Conservation (phyloP, 148 eudicot genomes). For the Rhododendron williamsianum region DNA sequence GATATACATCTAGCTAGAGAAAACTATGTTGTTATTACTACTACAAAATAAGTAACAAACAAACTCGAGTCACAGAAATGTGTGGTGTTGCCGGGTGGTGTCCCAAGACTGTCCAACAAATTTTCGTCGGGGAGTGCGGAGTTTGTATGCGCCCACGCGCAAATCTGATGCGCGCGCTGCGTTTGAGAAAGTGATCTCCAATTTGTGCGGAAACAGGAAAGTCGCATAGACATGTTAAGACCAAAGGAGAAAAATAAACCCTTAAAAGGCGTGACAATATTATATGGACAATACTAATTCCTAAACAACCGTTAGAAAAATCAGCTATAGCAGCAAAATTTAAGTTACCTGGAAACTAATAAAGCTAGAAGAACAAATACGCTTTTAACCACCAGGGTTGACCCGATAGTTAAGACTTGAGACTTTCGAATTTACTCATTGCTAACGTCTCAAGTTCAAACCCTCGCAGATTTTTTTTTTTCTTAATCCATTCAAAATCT, state of each 20-base stretch:
- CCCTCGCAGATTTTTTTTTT: too few species aligned
- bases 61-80: too few species aligned
- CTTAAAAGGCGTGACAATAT: background rate
- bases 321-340: too few species aligned
- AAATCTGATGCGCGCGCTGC: background rate
- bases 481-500: too few species aligned
- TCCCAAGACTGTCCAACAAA: too few species aligned
- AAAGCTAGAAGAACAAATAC: background rate
- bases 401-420: too few species aligned
- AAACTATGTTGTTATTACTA: background rate
- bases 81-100: too few species aligned
- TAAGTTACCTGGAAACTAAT: too few species aligned
- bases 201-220: background rate
- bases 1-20: background rate
- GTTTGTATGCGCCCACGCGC: background rate
- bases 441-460: too few species aligned
- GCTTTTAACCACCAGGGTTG: too few species aligned
- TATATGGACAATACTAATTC: background rate
- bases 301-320: background rate
- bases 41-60: too few species aligned
- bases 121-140: background rate
- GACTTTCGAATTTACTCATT: too few species aligned
- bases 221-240: background rate
- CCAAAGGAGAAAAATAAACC: background rate
- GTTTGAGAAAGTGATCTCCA: background rate